Percentiles rank a stretch among this genome's conserved stretches.
Evolutionary conservation across 2,329 filamentous ascomycete species (phyloP).

Genomic region (Emergomyces orientalis): DNA sequence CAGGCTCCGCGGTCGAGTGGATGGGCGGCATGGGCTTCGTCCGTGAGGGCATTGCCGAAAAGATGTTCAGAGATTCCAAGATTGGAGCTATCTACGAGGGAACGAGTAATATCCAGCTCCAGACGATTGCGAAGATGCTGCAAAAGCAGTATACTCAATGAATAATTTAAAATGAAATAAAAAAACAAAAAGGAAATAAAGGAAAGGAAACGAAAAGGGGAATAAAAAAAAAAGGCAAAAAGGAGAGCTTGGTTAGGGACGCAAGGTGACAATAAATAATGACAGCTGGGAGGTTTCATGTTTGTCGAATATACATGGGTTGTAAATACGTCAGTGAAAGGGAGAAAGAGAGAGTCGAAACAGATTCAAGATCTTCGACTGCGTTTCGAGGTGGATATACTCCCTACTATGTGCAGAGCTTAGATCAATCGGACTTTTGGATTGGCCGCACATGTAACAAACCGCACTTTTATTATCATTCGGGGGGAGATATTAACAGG

Average conservation of each 20-base stretch:
- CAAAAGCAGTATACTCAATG: constrained; percentile 60
- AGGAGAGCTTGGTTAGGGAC: background rate
- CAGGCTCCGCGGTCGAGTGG: constrained; percentile 86
- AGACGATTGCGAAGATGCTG: constrained; percentile 60
- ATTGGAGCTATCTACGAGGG: constrained; percentile 98
- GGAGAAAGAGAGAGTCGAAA: background rate
- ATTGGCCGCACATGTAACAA: no score
- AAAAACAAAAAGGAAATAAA: background rate
- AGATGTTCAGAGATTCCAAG: constrained; percentile 96
- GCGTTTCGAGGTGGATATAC: background rate
- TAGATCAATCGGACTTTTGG: no score
- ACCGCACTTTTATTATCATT: no score
- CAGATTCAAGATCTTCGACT: background rate
- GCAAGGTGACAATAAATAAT: background rate
- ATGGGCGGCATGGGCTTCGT: constrained; percentile 99
- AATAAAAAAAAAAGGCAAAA: background rate
- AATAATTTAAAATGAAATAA: constrained; percentile 6
- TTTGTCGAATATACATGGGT: background rate
- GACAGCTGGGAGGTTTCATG: background rate
- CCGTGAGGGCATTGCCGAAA: constrained; percentile 89
- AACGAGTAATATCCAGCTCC: constrained; percentile 57
- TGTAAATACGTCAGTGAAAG: background rate
- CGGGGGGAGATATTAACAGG: no score
- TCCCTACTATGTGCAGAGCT: background rate
- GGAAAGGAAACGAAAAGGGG: background rate